Base-by-base conservation (phyloP, 345 rosid genomes). In the Litchi chinensis region DNA sequence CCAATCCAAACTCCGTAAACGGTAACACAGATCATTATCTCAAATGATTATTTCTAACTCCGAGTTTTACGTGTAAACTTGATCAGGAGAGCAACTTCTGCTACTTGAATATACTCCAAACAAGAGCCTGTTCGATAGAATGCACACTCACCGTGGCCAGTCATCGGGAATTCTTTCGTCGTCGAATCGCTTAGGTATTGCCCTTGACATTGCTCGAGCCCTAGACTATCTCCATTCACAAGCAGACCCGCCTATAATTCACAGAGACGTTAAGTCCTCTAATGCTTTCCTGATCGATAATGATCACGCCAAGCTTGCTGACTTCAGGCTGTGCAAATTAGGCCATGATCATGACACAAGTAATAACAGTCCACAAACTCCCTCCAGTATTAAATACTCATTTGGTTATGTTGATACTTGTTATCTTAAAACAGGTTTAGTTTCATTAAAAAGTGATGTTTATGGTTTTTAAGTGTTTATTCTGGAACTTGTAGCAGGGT, bases 191-290 rank as follows among this genome's bases (percentile, higher is more conserved):
- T 41, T 87, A 65, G 80, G 28, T 77, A 85, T 87, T 48, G 88
- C 91, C 18, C 74, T 85, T 1, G 91, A 86, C 85, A 80, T 86
- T 15, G 91, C 87, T 12, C 77, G 67, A 28, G 87, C 89, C 24
- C 86, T 88, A 10, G 19, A 83, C 28, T 88, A 86, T 84, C 88
- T 83, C 43, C 89, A 83, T 68, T 82, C 86, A 1, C 79, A 78
- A 26, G 86, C 88, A 3, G 85, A 83, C 73, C 86, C 90, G 13
- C 85, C 87, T 26, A 76, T 87, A 57, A 83, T 89, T 76, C 91
- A 87, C 83, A 80, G 91, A 68, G 95, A 93, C 65, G 82, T 90
- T 70, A 91, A 90, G 81, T 91, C 97, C 46, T 87, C 92, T 10
- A 89, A 82, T 62, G 28, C 86, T 68, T 87, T 85, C 70, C 68